These are phyloP conservation scores for Phialocephala subalpina DNA, from an alignment of 2,329 filamentous ascomycete genomes.

Conservation along the genomic window DNA sequence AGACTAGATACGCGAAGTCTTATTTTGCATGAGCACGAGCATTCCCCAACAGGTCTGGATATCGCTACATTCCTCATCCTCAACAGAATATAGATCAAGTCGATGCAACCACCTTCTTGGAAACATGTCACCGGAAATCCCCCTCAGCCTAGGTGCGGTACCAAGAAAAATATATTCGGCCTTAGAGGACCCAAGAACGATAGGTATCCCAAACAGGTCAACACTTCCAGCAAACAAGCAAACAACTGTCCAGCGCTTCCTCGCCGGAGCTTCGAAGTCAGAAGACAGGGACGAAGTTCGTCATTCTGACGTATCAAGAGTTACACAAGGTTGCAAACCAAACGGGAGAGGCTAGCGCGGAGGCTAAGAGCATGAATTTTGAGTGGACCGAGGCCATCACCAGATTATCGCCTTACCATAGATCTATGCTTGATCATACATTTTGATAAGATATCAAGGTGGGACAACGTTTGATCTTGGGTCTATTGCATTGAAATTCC, in stretches of 20 bases:
- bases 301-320: not conserved
- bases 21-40: not conserved
- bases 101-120: no score
- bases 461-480: not conserved
- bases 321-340: not conserved
- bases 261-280: not conserved
- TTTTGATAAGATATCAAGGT: not conserved
- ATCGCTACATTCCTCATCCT: no score
- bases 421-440: not conserved
- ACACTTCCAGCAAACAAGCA: no score
- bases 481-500: not conserved
- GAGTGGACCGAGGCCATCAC: not conserved
- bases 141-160: no score
- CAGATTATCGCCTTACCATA: not conserved
- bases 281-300: not conserved
- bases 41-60: not conserved
- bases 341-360: not conserved
- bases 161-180: no score
- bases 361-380: not conserved
- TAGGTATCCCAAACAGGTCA: no score
- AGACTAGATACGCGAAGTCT: not conserved
- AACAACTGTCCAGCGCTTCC: not conserved
- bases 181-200: no score
- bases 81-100: no score
- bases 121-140: no score